Evolutionary conservation across 202 grass and related monocot species (phyloP).

Genomic region (Panicum hallii): DNA sequence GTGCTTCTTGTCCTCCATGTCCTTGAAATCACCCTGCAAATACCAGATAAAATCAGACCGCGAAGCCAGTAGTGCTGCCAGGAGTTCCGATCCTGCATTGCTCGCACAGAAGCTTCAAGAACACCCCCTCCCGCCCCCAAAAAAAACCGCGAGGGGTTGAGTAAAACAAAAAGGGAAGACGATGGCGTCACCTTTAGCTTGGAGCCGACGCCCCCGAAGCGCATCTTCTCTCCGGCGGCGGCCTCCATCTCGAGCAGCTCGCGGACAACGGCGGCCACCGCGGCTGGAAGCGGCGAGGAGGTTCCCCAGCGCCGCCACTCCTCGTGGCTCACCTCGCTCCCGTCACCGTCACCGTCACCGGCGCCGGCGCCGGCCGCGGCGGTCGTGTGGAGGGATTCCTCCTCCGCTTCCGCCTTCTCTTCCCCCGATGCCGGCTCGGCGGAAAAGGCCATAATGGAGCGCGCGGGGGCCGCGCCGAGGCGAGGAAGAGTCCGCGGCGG

Average conservation of each 20-base stretch:
- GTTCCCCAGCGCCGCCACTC: conserved; percentile 91
- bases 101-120: neutral
- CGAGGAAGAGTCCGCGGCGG: neutral
- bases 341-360: conserved; percentile 9
- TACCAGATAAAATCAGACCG: conserved; percentile 4
- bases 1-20: conserved; percentile 83
- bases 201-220: conserved; percentile 70
- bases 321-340: conserved; percentile 51
- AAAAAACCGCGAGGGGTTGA: neutral
- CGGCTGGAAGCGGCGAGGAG: conserved; percentile 61
- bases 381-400: conserved; percentile 20
- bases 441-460: conserved; percentile 43
- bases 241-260: conserved; percentile 67
- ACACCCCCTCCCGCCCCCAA: neutral
- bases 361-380: neutral
- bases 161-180: neutral
- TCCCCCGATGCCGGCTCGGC: neutral
- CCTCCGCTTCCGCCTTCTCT: conserved; percentile 32
- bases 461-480: neutral
- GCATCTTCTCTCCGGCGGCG: conserved; percentile 59
- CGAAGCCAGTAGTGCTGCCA: neutral
- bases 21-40: conserved; percentile 77
- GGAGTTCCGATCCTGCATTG: neutral
- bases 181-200: conserved; percentile 67
- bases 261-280: conserved; percentile 50